phyloP scores from a whole-genome alignment of 768 basidiomycete genomes.

The Clitopilus hobsonii region DNA sequence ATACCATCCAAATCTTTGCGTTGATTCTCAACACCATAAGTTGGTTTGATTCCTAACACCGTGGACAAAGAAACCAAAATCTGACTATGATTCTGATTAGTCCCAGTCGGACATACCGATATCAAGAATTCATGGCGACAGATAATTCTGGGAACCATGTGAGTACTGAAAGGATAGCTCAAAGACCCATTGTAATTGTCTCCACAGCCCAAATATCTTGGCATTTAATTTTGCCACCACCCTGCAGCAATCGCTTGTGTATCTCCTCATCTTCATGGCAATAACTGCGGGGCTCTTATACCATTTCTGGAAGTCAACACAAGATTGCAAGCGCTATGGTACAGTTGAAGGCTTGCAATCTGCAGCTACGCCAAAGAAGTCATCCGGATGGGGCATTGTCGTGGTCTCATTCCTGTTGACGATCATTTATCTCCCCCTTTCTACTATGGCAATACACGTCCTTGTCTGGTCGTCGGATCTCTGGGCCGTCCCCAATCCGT shows the following conservation, averaged over 20 bases:
- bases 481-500: slow-evolving; percentile 70
- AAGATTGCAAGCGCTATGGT: slow-evolving; percentile 42
- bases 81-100: slow-evolving; percentile 17
- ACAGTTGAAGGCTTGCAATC: slow-evolving; percentile 53
- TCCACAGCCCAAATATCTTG: slow-evolving; percentile 60
- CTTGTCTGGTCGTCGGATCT: slow-evolving; percentile 75
- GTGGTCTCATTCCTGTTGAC: slow-evolving; percentile 61
- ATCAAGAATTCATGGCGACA: slow-evolving; percentile 49
- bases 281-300: slow-evolving; percentile 51
- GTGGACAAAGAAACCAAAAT: no score
- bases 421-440: slow-evolving; percentile 70
- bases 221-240: slow-evolving; percentile 70
- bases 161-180: no score
- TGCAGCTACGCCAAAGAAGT: slow-evolving; percentile 26
- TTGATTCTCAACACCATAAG: slow-evolving; percentile 65
- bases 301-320: slow-evolving; percentile 50
- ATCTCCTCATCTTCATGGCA: slow-evolving; percentile 54
- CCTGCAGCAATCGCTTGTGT: slow-evolving; percentile 52
- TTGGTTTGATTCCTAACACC: no score
- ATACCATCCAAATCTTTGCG: slow-evolving; percentile 69
- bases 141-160: slow-evolving; percentile 68
- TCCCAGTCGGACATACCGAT: slow-evolving; percentile 32
- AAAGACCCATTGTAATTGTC: not conserved
- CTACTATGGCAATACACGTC: slow-evolving; percentile 73
- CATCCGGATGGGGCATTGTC: slow-evolving; percentile 50